Conservation (phyloP, 345 rosid genomes). For the Arabis hirsuta region DNA sequence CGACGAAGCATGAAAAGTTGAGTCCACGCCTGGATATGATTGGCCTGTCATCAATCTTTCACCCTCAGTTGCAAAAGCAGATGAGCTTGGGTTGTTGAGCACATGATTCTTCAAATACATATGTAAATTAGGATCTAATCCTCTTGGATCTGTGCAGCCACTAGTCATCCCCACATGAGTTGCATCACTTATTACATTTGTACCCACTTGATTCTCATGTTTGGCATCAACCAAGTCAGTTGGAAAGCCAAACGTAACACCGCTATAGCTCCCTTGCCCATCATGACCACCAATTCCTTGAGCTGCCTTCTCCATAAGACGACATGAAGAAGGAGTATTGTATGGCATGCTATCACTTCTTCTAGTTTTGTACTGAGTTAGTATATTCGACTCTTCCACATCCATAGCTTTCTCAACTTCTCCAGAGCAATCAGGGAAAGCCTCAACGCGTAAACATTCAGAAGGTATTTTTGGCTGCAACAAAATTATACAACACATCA, state of each 20-base stretch:
- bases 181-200: constrained; percentile 37
- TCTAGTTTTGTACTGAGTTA: constrained; percentile 42
- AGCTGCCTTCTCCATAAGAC: constrained; percentile 43
- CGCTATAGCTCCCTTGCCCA: constrained; percentile 48
- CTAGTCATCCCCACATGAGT: constrained; percentile 50
- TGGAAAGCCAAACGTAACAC: constrained; percentile 41
- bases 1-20: constrained; percentile 41
- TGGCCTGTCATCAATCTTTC: constrained; percentile 47
- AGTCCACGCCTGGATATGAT: constrained; percentile 45
- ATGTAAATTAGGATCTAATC: constrained; percentile 42
- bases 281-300: constrained; percentile 48
- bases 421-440: constrained; percentile 44
- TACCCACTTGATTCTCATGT: constrained; percentile 49
- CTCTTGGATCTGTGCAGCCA: constrained; percentile 47
- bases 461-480: constrained; percentile 59
- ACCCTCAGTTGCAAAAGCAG: constrained; percentile 50
- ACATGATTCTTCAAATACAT: constrained; percentile 46
- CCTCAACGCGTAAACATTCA: constrained; percentile 50
- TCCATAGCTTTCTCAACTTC: constrained; percentile 50
- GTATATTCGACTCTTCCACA: constrained; percentile 43
- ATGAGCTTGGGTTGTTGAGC: constrained; percentile 42
- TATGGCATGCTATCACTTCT: constrained; percentile 39
- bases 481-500: constrained; percentile 32
- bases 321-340: constrained; percentile 43
- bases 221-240: constrained; percentile 39